Evolutionary conservation across 306 rosid genomes (phyloP).

Genomic region (Lithocarpus polystachyus): DNA sequence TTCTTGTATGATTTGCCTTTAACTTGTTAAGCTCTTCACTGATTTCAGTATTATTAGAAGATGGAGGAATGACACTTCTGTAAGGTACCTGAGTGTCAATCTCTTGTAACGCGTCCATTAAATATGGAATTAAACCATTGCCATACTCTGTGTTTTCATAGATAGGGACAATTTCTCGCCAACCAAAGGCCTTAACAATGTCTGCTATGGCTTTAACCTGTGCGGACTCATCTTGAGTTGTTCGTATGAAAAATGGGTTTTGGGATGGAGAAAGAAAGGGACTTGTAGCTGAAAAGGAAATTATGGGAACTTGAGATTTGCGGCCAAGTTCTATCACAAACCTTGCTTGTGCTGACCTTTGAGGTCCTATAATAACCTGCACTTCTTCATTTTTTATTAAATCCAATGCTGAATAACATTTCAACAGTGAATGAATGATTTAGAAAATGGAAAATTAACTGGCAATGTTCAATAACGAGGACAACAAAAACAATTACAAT

Average conservation of each 20-base stretch:
- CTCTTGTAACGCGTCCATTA: constrained; percentile 21
- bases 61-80: constrained; percentile 22
- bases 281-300: constrained; percentile 31
- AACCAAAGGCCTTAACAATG: constrained; percentile 19
- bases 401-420: constrained; percentile 9
- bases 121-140: constrained; percentile 26
- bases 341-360: constrained; percentile 30
- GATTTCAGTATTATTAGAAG: not conserved
- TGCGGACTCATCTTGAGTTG: constrained; percentile 20
- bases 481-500: too few relatives aligned
- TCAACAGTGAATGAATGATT: too few relatives aligned
- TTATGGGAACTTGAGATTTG: constrained; percentile 16
- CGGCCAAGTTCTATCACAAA: constrained; percentile 23
- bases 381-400: constrained; percentile 24
- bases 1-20: not conserved
- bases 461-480: too few relatives aligned
- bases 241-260: constrained; percentile 23
- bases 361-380: constrained; percentile 32
- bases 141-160: constrained; percentile 38
- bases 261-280: constrained; percentile 30
- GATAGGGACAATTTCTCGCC: constrained; percentile 29
- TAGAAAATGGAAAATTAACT: too few relatives aligned
- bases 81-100: constrained; percentile 1
- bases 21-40: constrained; percentile 11
- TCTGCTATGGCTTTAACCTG: constrained; percentile 25